Conservation (phyloP, 768 basidiomycete genomes). For the Mycena sanguinolenta region DNA sequence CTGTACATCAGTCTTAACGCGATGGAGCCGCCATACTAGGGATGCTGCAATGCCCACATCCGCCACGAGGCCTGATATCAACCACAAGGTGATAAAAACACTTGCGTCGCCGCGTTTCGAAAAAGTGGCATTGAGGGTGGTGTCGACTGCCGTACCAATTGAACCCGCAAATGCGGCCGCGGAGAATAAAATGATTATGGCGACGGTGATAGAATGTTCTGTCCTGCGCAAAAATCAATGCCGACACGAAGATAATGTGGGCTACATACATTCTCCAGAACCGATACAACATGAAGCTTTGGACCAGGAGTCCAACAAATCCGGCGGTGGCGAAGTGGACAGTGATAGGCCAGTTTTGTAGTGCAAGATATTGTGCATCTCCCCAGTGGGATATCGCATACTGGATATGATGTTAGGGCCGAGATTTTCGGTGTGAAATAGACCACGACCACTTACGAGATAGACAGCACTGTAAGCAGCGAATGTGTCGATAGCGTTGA, state of each 20-base stretch:
- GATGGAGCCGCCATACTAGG: slow-evolving; percentile 18
- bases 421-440: no score
- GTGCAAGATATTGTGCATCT: background rate
- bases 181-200: slow-evolving; percentile 11
- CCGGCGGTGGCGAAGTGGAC: slow-evolving; percentile 16
- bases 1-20: slow-evolving; percentile 10
- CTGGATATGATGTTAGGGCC: background rate
- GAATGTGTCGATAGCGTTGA: slow-evolving; percentile 17
- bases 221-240: slow-evolving; percentile 1
- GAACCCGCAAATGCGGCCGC: slow-evolving; percentile 15
- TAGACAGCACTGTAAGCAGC: slow-evolving; percentile 6
- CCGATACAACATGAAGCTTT: slow-evolving; percentile 19
- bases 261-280: slow-evolving; percentile 15
- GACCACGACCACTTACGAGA: slow-evolving; percentile 4
- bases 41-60: slow-evolving; percentile 17
- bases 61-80: slow-evolving; percentile 15
- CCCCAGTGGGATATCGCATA: slow-evolving; percentile 21
- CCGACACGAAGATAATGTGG: background rate
- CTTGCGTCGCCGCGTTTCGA: slow-evolving; percentile 7
- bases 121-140: slow-evolving; percentile 4
- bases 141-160: slow-evolving; percentile 18
- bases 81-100: slow-evolving; percentile 17
- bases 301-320: slow-evolving; percentile 7
- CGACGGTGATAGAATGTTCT: slow-evolving; percentile 15
- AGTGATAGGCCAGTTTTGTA: slow-evolving; percentile 17